phyloP scores from a whole-genome alignment of 2,329 filamentous ascomycete genomes.

The Paraphoma sp. region DNA sequence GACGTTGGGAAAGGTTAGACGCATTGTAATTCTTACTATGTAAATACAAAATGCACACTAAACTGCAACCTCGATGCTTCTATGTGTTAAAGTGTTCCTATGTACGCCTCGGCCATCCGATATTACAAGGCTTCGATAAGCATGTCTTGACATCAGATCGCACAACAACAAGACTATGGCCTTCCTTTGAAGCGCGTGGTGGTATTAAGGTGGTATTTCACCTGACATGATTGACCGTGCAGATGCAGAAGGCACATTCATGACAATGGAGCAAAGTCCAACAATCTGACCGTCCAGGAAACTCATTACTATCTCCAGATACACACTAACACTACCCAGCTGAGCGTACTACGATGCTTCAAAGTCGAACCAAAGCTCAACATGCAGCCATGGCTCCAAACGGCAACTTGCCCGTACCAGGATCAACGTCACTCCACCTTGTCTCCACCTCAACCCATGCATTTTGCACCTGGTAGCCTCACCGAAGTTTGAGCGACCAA shows the following conservation, averaged over 20 bases:
- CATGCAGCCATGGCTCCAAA: neutral
- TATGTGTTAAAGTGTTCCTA: neutral
- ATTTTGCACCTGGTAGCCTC: neutral
- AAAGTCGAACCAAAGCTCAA: too few relatives aligned
- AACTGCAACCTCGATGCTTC: neutral
- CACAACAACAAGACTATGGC: too few relatives aligned
- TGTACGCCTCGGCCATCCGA: neutral
- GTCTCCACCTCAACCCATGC: neutral
- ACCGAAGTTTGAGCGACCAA: neutral
- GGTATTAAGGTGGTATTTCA: too few relatives aligned
- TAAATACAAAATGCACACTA: constrained; percentile 5
- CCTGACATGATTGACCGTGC: too few relatives aligned
- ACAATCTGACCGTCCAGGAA: too few relatives aligned
- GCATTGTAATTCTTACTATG: constrained; percentile 7
- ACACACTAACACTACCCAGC: neutral
- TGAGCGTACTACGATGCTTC: too few relatives aligned
- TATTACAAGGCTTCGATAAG: too few relatives aligned
- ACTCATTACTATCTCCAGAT: too few relatives aligned
- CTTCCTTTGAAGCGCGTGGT: too few relatives aligned
- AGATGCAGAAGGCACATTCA: too few relatives aligned
- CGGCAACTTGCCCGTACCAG: neutral
- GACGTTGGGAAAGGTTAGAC: neutral
- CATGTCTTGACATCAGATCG: too few relatives aligned
- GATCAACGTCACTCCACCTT: neutral
- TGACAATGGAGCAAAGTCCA: too few relatives aligned